Conservation (phyloP, 768 basidiomycete species). For the Russula foetens region DNA sequence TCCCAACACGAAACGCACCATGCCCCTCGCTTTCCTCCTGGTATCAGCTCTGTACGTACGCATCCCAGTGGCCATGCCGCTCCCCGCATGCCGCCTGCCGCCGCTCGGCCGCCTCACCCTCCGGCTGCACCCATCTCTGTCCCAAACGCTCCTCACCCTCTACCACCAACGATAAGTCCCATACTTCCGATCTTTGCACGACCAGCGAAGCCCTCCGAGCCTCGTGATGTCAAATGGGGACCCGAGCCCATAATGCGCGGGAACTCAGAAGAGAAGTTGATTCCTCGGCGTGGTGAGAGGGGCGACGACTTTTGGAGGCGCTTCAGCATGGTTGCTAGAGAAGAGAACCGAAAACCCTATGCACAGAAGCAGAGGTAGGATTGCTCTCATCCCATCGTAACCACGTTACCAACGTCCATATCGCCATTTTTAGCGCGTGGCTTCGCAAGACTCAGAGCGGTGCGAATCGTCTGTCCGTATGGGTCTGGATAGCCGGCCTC, state of each 20-base stretch:
- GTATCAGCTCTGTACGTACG: slow-evolving; percentile 23
- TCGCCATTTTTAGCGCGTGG: slow-evolving; percentile 46
- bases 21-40: slow-evolving; percentile 27
- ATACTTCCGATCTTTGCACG: slow-evolving; percentile 73
- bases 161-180: slow-evolving; percentile 69
- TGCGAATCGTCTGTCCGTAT: slow-evolving; percentile 44
- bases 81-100: slow-evolving; percentile 14
- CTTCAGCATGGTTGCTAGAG: slow-evolving; percentile 76
- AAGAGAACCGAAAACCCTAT: slow-evolving; percentile 38
- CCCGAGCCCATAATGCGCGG: slow-evolving; percentile 53
- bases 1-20: slow-evolving; percentile 35
- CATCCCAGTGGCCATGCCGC: slow-evolving; percentile 23
- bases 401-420: not conserved
- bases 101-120: slow-evolving; percentile 27
- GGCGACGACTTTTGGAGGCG: slow-evolving; percentile 85
- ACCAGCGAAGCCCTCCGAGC: slow-evolving; percentile 36
- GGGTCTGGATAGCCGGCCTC: slow-evolving; percentile 66
- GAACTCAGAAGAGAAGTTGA: slow-evolving; percentile 54
- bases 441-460: slow-evolving; percentile 54
- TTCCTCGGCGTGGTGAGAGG: slow-evolving; percentile 60
- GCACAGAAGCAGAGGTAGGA: slow-evolving; percentile 39
- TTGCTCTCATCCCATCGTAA: not conserved
- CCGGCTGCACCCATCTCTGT: slow-evolving; percentile 28
- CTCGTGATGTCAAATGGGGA: slow-evolving; percentile 32
- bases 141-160: slow-evolving; percentile 58